Conservation (phyloP, 1,284 basidiomycete species). For the Somion occarium region DNA sequence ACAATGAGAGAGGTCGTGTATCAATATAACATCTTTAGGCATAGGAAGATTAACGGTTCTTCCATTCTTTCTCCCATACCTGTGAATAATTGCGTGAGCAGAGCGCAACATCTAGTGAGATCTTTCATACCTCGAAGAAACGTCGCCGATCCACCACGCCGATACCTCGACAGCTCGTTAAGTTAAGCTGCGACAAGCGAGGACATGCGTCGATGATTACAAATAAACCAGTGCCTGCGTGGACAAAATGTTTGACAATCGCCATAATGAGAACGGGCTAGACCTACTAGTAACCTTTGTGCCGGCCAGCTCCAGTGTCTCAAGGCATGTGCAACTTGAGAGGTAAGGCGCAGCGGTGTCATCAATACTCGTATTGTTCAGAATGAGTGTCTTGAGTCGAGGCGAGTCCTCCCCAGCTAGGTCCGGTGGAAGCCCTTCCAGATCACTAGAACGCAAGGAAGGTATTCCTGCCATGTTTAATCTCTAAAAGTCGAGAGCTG, state of each 20-base stretch:
- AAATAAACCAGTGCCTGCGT: constrained; percentile 50
- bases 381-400: constrained; percentile 41
- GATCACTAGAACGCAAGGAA: constrained; percentile 45
- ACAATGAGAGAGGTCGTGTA: constrained; percentile 6
- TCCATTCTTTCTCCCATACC: constrained; percentile 42
- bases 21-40: too few species aligned
- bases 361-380: constrained; percentile 59
- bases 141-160: constrained; percentile 50
- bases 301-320: constrained; percentile 46
- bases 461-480: constrained; percentile 56
- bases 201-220: constrained; percentile 54
- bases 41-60: constrained; percentile 8
- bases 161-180: constrained; percentile 65
- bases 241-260: not conserved
- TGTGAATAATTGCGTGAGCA: constrained; percentile 17
- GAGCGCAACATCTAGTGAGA: not conserved
- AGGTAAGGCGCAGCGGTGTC: constrained; percentile 52
- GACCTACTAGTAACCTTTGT: constrained; percentile 55
- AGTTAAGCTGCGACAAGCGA: constrained; percentile 46
- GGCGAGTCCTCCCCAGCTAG: constrained; percentile 27
- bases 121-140: constrained; percentile 55
- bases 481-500: constrained; percentile 21
- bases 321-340: constrained; percentile 43
- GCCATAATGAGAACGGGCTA: not conserved
- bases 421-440: constrained; percentile 43